These are phyloP conservation scores for Blastomyces percursus DNA, from an alignment of 2,329 filamentous ascomycete species.

Conservation along the genomic window DNA sequence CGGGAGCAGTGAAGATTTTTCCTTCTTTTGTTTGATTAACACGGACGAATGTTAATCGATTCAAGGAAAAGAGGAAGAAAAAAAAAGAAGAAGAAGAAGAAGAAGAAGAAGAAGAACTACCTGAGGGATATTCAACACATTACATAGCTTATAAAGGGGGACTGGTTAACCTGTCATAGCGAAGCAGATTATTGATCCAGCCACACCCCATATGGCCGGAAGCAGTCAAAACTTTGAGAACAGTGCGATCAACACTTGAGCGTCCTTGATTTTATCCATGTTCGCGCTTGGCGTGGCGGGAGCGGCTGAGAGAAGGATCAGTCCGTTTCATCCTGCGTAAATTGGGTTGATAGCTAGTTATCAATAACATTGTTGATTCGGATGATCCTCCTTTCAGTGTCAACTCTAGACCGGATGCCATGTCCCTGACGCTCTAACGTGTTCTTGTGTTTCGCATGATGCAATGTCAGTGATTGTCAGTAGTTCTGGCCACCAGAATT, in stretches of 20 bases:
- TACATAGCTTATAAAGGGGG: too few relatives aligned
- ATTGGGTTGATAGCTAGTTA: neutral
- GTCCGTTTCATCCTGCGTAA: neutral
- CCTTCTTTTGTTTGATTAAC: neutral
- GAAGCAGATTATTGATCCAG: too few relatives aligned
- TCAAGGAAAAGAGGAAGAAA: neutral
- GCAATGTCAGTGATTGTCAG: neutral
- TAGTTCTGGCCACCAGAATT: neutral
- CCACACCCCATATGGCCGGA: neutral
- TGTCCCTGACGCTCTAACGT: neutral
- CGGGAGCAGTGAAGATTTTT: neutral
- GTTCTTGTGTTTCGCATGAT: neutral
- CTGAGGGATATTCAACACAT: too few relatives aligned
- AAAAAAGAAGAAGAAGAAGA: neutral
- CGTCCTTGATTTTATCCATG: neutral
- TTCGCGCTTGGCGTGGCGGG: neutral
- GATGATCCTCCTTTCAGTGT: neutral
- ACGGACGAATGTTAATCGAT: too few relatives aligned
- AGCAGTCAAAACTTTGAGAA: neutral
- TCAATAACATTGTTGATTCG: neutral
- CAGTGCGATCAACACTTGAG: neutral
- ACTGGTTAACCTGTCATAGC: too few relatives aligned
- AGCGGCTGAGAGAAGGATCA: neutral
- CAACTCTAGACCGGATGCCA: neutral
- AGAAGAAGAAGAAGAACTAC: too few relatives aligned